Conservation (phyloP, 805 yeast genomes). For the Candida coleopterorum region DNA sequence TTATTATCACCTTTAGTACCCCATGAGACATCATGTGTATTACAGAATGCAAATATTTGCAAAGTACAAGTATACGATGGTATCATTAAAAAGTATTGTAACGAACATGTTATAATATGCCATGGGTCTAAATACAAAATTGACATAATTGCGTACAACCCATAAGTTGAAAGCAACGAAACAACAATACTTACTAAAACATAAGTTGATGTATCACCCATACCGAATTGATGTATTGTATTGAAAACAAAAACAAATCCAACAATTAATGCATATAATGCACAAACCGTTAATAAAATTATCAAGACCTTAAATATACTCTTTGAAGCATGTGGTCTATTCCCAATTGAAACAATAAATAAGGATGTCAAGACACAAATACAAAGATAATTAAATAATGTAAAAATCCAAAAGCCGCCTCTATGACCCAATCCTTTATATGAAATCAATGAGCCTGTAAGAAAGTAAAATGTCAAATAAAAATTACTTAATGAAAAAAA, state of each 20-base stretch:
- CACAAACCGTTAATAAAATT: slow-evolving; percentile 69
- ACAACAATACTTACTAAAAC: slow-evolving; percentile 74
- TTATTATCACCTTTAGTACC: slow-evolving; percentile 95
- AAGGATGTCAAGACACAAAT: slow-evolving; percentile 81
- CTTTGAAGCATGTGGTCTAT: slow-evolving; percentile 94
- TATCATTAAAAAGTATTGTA: slow-evolving; percentile 82
- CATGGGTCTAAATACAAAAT: slow-evolving; percentile 89
- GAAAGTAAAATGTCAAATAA: slow-evolving; percentile 85
- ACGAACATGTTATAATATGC: slow-evolving; percentile 85
- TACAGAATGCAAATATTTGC: slow-evolving; percentile 95
- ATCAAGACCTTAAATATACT: slow-evolving; percentile 71
- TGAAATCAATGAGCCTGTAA: slow-evolving; percentile 73
- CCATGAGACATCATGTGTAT: slow-evolving; percentile 98
- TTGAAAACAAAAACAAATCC: slow-evolving; percentile 75
- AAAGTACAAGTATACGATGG: slow-evolving; percentile 91
- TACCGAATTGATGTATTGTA: slow-evolving; percentile 41
- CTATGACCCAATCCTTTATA: slow-evolving; percentile 46
- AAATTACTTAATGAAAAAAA: slow-evolving; percentile 92
- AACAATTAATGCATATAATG: slow-evolving; percentile 72
- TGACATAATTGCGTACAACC: slow-evolving; percentile 79
- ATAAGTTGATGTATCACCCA: slow-evolving; percentile 33
- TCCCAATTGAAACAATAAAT: slow-evolving; percentile 92
- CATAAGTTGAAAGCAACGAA: slow-evolving; percentile 86
- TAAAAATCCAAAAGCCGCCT: slow-evolving; percentile 82
- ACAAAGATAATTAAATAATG: slow-evolving; percentile 80